Percentiles rank a stretch among this genome's conserved stretches.
phyloP scores from a whole-genome alignment of 345 rosid genomes.

The Iberis pinnata region DNA sequence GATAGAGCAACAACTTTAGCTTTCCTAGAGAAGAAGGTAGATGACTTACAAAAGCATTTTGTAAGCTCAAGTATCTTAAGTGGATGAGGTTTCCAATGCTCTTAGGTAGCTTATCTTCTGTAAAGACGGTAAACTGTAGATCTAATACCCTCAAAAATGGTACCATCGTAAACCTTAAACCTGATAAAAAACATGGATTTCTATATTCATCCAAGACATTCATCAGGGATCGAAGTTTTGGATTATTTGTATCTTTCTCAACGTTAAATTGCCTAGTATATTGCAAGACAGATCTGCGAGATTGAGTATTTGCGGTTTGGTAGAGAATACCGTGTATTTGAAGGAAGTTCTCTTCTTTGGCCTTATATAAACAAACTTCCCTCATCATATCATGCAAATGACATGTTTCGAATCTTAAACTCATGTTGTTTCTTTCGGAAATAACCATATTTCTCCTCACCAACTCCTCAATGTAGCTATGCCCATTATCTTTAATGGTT shows the following conservation, averaged over 20 bases:
- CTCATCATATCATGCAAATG: slow-evolving; percentile 22
- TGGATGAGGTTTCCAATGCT: slow-evolving; percentile 34
- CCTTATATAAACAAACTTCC: slow-evolving; percentile 17
- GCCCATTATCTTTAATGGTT: slow-evolving; percentile 15
- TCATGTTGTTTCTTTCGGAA: neutral
- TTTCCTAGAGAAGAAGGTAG: slow-evolving; percentile 18
- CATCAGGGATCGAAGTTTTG: neutral
- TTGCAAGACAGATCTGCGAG: neutral
- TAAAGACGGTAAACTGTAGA: neutral
- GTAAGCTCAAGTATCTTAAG: slow-evolving; percentile 20
- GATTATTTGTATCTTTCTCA: neutral
- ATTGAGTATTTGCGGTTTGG: neutral
- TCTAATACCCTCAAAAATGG: slow-evolving; percentile 29
- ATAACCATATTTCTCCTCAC: slow-evolving; percentile 30
- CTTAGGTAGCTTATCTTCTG: slow-evolving; percentile 10
- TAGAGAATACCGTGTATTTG: neutral
- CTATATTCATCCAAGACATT: too few relatives aligned
- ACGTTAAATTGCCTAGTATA: neutral
- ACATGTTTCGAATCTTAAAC: slow-evolving; percentile 1
- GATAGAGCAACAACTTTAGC: neutral
- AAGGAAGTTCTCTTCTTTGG: slow-evolving; percentile 13
- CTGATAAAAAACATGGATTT: neutral
- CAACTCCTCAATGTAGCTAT: slow-evolving; percentile 26
- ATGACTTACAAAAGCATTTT: rapidly evolving
- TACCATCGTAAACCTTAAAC: neutral